Percentiles rank a stretch among this genome's conserved stretches.
These are phyloP conservation scores for Sporisorium graminicola DNA, from an alignment of 1,284 basidiomycete genomes.

Conservation along the genomic window DNA sequence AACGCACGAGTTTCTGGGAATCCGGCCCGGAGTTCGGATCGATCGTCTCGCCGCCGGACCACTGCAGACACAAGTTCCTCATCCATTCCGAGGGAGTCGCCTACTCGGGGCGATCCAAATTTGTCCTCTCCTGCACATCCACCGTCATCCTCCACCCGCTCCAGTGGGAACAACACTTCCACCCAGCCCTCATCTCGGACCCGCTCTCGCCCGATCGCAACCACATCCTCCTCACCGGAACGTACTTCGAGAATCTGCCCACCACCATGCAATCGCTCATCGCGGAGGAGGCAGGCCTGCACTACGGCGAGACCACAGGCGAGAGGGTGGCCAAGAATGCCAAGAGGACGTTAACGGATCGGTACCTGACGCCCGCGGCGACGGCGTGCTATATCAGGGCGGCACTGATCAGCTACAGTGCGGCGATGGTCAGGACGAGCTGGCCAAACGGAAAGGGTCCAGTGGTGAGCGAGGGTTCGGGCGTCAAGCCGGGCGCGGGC, in stretches of 20 bases:
- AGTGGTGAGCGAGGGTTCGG: constrained; percentile 17
- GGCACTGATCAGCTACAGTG: constrained; percentile 38
- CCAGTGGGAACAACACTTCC: constrained; percentile 60
- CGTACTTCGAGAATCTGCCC: constrained; percentile 29
- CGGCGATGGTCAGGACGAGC: constrained; percentile 11
- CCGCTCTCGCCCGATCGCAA: constrained; percentile 25
- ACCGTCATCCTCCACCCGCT: constrained; percentile 48
- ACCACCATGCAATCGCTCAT: constrained; percentile 16
- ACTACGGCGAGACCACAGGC: constrained; percentile 15
- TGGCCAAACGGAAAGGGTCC: constrained; percentile 29
- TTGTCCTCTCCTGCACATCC: constrained; percentile 43
- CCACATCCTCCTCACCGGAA: constrained; percentile 13
- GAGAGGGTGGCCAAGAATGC: constrained; percentile 29
- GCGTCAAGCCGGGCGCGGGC: constrained; percentile 46
- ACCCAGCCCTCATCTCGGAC: constrained; percentile 43
- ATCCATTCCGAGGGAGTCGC: constrained; percentile 58
- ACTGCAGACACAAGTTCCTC: constrained; percentile 54
- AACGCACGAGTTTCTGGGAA: constrained; percentile 53
- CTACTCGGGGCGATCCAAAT: constrained; percentile 56
- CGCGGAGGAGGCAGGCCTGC: constrained; percentile 9
- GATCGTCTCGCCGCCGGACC: constrained; percentile 39
- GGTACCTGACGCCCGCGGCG: constrained; percentile 51
- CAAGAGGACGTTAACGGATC: constrained; percentile 39
- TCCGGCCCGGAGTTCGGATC: constrained; percentile 20
- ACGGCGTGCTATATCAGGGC: constrained; percentile 52